A percentile compares a stretch with the other conserved stretches of the same genome.
phyloP scores from a whole-genome alignment of 306 rosid species.

The Rubus parviflorus region DNA sequence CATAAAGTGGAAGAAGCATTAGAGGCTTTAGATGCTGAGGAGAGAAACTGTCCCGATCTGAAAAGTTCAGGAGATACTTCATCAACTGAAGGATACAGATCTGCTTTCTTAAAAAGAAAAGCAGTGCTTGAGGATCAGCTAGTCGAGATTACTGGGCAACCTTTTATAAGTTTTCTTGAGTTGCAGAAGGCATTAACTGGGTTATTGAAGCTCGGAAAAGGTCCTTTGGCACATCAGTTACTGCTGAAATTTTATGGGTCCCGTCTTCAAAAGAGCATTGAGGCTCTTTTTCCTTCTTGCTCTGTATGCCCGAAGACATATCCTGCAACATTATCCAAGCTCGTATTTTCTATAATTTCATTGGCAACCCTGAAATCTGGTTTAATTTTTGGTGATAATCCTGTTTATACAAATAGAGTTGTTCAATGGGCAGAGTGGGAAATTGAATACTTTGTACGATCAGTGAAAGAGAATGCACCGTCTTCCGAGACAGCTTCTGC shows the following conservation, averaged over 20 bases:
- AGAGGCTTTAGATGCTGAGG: slow-evolving; percentile 85
- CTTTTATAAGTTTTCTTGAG: slow-evolving; percentile 60
- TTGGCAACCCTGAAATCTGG: slow-evolving; percentile 69
- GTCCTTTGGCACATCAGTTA: slow-evolving; percentile 73
- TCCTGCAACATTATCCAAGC: slow-evolving; percentile 75
- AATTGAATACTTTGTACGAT: slow-evolving; percentile 79
- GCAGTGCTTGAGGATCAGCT: slow-evolving; percentile 66
- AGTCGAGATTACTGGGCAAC: slow-evolving; percentile 61
- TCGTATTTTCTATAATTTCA: slow-evolving; percentile 77
- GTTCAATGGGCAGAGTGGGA: slow-evolving; percentile 99
- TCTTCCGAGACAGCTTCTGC: slow-evolving; percentile 75
- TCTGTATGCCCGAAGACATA: slow-evolving; percentile 75
- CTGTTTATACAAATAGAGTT: slow-evolving; percentile 78
- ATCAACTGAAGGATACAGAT: slow-evolving; percentile 50
- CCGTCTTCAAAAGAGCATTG: slow-evolving; percentile 68
- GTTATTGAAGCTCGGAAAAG: slow-evolving; percentile 86
- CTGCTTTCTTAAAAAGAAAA: slow-evolving; percentile 63
- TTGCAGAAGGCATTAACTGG: slow-evolving; percentile 66
- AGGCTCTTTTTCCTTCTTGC: slow-evolving; percentile 78
- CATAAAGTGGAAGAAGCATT: slow-evolving; percentile 88
- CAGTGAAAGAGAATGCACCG: slow-evolving; percentile 89
- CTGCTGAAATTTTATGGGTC: slow-evolving; percentile 64
- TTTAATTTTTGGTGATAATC: slow-evolving; percentile 83
- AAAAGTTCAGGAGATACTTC: slow-evolving; percentile 58
- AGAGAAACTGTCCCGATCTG: slow-evolving; percentile 59